Evolutionary conservation across 352 stramenopile species (phyloP), one percentile per base, ranked within the genome.

Genomic region (Pythium rishiriense): DNA sequence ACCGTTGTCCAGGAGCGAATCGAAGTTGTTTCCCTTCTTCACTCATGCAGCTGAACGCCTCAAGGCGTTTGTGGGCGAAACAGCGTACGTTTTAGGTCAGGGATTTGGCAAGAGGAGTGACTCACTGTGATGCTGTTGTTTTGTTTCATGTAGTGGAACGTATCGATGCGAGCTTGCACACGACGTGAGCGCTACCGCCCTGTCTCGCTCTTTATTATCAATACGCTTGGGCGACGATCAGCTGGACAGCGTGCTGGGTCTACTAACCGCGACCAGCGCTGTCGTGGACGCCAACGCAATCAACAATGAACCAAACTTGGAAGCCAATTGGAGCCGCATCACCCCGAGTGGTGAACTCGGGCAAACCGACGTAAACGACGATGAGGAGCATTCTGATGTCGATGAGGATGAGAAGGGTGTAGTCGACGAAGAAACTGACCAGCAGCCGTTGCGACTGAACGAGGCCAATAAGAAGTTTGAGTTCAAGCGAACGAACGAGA

Each of bases 1-100:
- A 51, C 29, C 68, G 2, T 78, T 93, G 25, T 82, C 84, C 2
- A 86, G 79, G 41, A 69, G 48, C 6, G 84, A 93, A 48, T 69
- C 77, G 7, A 87, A 80, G 51, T 33, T 87, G 42, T 61, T 93
- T 12, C 84, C 84, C 15, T 77, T 84, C 55, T 89, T 93, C 62
- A 76, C 72, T 1, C 79, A 93, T 47, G 73, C 61, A 15, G 79
- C 85, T 26, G 78, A 91, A 52, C 74, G 89, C 33, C 64, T 93
- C 9, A 79, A 81, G 29, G 72, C 29, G 3, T 31, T 56, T n/a
- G 29, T 68, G 9, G 22, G 24, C 8, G 66, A 73, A 8, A 61
- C 53, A 35, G 43, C 56, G 67, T 74, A 58, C 57, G 64, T 57
- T 37, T 14, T 5, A 3, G n/a, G 33, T 52, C 22, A 11, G 3